Evolutionary conservation across 345 rosid species (phyloP).

Genomic region (Hibiscus syriacus): DNA sequence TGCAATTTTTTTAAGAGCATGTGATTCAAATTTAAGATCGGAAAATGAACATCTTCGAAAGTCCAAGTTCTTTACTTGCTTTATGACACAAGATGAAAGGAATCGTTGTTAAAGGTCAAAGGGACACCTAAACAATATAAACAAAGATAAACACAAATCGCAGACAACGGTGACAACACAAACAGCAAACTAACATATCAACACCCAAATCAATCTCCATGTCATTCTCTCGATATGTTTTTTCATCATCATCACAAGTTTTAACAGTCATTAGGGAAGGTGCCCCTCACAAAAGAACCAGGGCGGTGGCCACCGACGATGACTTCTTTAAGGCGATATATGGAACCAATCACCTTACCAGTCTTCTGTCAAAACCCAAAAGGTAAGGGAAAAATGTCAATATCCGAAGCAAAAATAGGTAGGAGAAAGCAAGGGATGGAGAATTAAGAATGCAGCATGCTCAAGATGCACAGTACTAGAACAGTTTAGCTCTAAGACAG

Average conservation of each 20-base stretch:
- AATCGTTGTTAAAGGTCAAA: not conserved
- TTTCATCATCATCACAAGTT: conserved; percentile 29
- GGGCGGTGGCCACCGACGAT: conserved; percentile 68
- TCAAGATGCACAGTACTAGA: not conserved
- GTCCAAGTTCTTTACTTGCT: not conserved
- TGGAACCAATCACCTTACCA: conserved; percentile 59
- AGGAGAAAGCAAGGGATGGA: not conserved
- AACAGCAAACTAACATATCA: conserved; percentile 11
- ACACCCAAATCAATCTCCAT: conserved; percentile 6
- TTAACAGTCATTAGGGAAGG: conserved; percentile 35
- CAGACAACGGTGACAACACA: not conserved
- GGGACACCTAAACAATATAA: too few relatives aligned
- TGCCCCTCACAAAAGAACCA: conserved; percentile 51
- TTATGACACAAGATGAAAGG: not conserved
- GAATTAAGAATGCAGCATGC: not conserved
- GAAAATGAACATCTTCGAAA: not conserved
- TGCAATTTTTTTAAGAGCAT: too few relatives aligned
- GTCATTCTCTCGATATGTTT: not conserved
- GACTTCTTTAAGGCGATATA: conserved; percentile 70
- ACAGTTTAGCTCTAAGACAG: not conserved
- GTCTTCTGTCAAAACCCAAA: too few relatives aligned
- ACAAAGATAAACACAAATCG: too few relatives aligned
- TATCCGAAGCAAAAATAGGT: not conserved
- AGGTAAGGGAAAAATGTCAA: not conserved
- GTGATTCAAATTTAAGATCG: too few relatives aligned